Evolutionary conservation across 2,329 filamentous ascomycete genomes (phyloP), one percentile per base, ranked within the genome.

Genomic region (Diaporthe sp.): DNA sequence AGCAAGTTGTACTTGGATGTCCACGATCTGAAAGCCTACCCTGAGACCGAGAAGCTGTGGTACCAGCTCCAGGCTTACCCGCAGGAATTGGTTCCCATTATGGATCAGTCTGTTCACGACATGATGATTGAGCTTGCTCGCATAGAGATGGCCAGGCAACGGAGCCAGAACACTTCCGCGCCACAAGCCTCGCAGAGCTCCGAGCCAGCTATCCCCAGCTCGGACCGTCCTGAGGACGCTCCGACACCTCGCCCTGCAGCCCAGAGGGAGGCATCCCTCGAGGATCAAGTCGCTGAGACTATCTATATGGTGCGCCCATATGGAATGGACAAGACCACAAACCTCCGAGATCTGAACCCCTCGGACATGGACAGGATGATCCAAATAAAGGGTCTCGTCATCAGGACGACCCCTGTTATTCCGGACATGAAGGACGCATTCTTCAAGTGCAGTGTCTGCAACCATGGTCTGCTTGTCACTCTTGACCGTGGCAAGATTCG

Each of bases 391-490:
- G 97, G 97, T 61, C 89, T 99, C 22, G 97, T 99, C 76, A 99
- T 99, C 81, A 93, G 97, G 77, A 94, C 97, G 4, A 98, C 97
- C 0, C 95, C 97, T 0, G 94, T 99, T 78, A 98, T 99, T 78
- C 97, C 97, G 0, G 97, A 99, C 81, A 99, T 99, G 97, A 98
- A 97, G 86, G 95, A 98, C 82, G 97, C 97, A 0, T 98, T 98
- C 86, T 99, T 99, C 91, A 94, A 95, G 78, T 99, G 97, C 86
- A 94, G 95, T 75, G 92, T 96, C 37, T 99, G 97, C 85, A 95
- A 95, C 81, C 95, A 98, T 84, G 96, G 94, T 5, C 92, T 98
- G 77, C 94, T 94, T 77, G 95, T 98, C 73, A 94, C 95, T 74
- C 94, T 99, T 80, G 97, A 99, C 82, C 94, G 97, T 81, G 97